Evolutionary conservation across 441 rosid genomes (phyloP), one percentile per base, ranked within the genome.

Genomic region (Omphalea diandra): DNA sequence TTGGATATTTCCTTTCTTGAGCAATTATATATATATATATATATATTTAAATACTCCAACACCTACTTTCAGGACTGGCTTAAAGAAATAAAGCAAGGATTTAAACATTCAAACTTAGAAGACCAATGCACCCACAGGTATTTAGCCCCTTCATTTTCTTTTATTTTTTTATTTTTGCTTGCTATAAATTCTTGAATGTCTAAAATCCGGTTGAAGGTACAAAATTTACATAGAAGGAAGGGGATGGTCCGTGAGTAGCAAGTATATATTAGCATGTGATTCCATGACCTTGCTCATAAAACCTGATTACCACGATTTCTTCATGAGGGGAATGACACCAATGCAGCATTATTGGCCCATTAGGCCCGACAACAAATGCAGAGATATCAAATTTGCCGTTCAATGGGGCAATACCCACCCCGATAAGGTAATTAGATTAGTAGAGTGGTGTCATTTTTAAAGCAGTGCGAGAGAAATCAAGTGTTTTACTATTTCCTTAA

Each of bases 291-390:
- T 90, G 78, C 53, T 80, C 17, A 70, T 88, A 43, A 83, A 74
- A 68, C 90, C 96, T 0, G 75, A 64, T 33, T 93, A 57, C 80
- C 87, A 80, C 27, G 90, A 85, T 73, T 90, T 88, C 81, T 93
- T 84, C 77, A 36, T 73, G 22, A 84, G 95, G 77, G 79, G 87
- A 56, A 15, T 86, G 86, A 79, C 79, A 68, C 95, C 93, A 24
- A 7, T 86, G 86, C 66, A 85, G 63, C 97, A 86, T 67, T 93
- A 82, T 33, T 90, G 97, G 97, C 98, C 93, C 47, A 83, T 86
- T 63, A 77, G 85, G 46, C 56, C 41, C 49, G 57, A 67, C 2
- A 73, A 36, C 11, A 90, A 82, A 65, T 87, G 98, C 70, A 72
- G 69, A 32, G 80, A 77, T 33, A 77, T 93, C 38, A 87, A 87